Percentiles rank a stretch among this genome's conserved stretches.
phyloP scores from a whole-genome alignment of 352 stramenopile genomes.

The Labyrinthula sp. region DNA sequence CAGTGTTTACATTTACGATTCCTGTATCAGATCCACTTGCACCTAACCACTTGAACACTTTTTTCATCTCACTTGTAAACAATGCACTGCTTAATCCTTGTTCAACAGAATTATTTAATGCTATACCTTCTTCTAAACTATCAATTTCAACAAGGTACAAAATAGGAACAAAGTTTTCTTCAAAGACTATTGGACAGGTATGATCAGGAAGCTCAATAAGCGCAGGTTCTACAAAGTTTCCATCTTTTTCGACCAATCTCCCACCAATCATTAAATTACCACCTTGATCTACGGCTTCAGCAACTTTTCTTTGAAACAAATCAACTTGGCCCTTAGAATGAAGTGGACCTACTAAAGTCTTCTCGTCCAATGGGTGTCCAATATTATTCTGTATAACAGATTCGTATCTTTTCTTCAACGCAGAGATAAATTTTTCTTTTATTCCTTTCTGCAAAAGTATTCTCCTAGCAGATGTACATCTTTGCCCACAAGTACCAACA shows the following conservation, averaged over 20 bases:
- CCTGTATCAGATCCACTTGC: constrained; percentile 62
- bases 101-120: constrained; percentile 66
- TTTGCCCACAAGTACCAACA: constrained; percentile 65
- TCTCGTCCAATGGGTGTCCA: constrained; percentile 54
- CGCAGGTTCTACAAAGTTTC: constrained; percentile 70
- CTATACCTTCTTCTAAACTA: constrained; percentile 62
- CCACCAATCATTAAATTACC: constrained; percentile 60
- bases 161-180: constrained; percentile 69
- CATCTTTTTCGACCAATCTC: constrained; percentile 47
- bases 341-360: constrained; percentile 55
- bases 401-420: constrained; percentile 55
- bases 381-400: constrained; percentile 48
- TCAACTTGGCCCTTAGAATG: constrained; percentile 51
- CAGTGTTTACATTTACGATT: constrained; percentile 77
- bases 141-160: constrained; percentile 68
- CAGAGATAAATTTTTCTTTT: constrained; percentile 60
- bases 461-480: constrained; percentile 66
- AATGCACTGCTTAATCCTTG: constrained; percentile 66
- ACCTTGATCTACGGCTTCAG: constrained; percentile 57
- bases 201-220: constrained; percentile 48
- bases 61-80: constrained; percentile 65
- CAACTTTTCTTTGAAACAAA: constrained; percentile 55
- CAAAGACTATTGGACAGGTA: constrained; percentile 54
- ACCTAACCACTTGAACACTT: constrained; percentile 72
- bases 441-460: constrained; percentile 67